Evolutionary conservation across 1,284 basidiomycete species (phyloP).

Genomic region (Microbotryomycetes sp.): DNA sequence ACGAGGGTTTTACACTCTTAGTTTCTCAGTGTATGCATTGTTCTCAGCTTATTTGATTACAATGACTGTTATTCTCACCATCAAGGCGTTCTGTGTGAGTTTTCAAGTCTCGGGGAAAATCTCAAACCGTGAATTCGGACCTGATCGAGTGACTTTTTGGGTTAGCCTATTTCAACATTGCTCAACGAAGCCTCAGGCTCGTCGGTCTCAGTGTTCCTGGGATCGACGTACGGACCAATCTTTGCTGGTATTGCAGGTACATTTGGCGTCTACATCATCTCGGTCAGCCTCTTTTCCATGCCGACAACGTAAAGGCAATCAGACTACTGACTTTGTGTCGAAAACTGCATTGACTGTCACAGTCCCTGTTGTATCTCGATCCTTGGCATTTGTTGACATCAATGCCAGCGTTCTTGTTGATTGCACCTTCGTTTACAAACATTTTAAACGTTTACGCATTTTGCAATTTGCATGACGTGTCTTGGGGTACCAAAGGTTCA

Average conservation of each 20-base stretch:
- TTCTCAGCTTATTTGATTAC: slow-evolving; percentile 61
- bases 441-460: slow-evolving; percentile 84
- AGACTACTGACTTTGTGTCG: slow-evolving; percentile 34
- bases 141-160: background rate
- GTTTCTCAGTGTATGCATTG: slow-evolving; percentile 58
- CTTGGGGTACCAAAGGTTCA: slow-evolving; percentile 90
- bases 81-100: slow-evolving; percentile 64
- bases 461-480: slow-evolving; percentile 84
- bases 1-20: slow-evolving; percentile 68
- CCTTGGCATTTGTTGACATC: slow-evolving; percentile 99
- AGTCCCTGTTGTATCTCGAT: slow-evolving; percentile 84
- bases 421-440: slow-evolving; percentile 37
- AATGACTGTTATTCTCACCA: slow-evolving; percentile 77
- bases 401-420: slow-evolving; percentile 76
- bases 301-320: slow-evolving; percentile 16
- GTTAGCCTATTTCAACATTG: slow-evolving; percentile 20
- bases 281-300: slow-evolving; percentile 55
- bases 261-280: slow-evolving; percentile 64
- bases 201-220: slow-evolving; percentile 23
- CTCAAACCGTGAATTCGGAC: background rate
- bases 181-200: background rate
- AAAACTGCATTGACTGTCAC: slow-evolving; percentile 67
- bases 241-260: slow-evolving; percentile 84
- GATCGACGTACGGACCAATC: slow-evolving; percentile 47
- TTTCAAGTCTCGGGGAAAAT: background rate